Conservation (phyloP, 2,329 filamentous ascomycete genomes). For the Capronia coronata region DNA sequence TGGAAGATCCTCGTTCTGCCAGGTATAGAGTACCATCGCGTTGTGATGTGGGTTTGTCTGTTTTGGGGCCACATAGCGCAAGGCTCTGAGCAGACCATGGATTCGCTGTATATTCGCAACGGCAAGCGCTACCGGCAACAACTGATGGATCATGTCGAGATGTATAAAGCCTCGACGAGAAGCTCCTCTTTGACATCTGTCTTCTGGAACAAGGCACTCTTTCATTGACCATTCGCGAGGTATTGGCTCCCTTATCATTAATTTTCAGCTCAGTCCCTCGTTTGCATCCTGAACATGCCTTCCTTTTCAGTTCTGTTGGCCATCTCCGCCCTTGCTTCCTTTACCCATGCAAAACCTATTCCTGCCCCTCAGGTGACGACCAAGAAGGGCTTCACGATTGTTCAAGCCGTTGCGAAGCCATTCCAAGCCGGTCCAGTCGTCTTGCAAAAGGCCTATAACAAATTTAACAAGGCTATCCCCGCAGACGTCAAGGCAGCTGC, state of each 20-base stretch:
- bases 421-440: slow-evolving; percentile 22
- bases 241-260: too few relatives aligned
- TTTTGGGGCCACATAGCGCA: neutral
- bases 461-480: slow-evolving; percentile 25
- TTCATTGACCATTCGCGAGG: too few relatives aligned
- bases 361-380: slow-evolving; percentile 9
- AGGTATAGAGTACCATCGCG: slow-evolving; percentile 13
- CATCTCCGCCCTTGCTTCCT: slow-evolving; percentile 16
- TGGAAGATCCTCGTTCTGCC: slow-evolving; percentile 11
- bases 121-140: neutral
- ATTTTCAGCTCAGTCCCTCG: too few relatives aligned
- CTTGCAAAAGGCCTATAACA: slow-evolving; percentile 23
- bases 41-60: neutral
- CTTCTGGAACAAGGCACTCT: slow-evolving; percentile 13
- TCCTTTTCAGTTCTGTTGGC: slow-evolving; percentile 20
- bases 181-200: slow-evolving; percentile 1
- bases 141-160: slow-evolving; percentile 21
- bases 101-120: slow-evolving; percentile 3
- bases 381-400: slow-evolving; percentile 26
- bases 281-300: slow-evolving; percentile 21
- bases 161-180: slow-evolving; percentile 9
- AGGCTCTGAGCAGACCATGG: neutral
- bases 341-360: slow-evolving; percentile 19
- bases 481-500: slow-evolving; percentile 19
- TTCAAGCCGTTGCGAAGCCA: slow-evolving; percentile 22